phyloP scores from a whole-genome alignment of 169 alveolate species.

The Plasmodium sp. region DNA sequence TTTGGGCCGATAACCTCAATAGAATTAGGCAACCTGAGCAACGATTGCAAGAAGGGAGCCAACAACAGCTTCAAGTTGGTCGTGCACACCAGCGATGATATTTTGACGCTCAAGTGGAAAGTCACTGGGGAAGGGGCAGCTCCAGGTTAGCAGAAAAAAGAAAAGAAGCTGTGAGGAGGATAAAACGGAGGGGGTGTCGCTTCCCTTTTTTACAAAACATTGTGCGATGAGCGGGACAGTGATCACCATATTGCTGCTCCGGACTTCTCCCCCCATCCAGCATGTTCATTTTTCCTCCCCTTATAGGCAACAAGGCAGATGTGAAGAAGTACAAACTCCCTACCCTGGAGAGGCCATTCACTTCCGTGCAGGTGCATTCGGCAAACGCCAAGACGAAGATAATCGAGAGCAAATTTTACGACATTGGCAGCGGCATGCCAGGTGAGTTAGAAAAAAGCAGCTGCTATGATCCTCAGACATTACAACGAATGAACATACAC shows the following conservation, averaged over 20 bases:
- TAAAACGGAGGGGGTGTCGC: background rate
- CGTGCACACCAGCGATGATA: background rate
- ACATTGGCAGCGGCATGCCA: background rate
- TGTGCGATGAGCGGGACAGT: background rate
- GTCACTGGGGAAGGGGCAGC: background rate
- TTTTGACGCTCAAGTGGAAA: background rate
- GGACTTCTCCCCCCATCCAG: background rate
- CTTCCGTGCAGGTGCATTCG: conserved; percentile 4
- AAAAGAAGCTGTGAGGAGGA: background rate
- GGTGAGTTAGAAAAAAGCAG: background rate
- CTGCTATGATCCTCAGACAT: background rate
- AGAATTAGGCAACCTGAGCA: background rate
- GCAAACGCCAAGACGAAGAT: background rate
- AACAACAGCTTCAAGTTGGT: background rate
- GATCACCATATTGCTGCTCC: background rate
- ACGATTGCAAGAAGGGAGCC: background rate
- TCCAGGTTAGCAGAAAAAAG: background rate
- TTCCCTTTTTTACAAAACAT: background rate
- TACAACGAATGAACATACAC: background rate
- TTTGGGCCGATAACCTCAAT: background rate
- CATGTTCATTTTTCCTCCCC: background rate
- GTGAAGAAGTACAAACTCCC: conserved; percentile 1
- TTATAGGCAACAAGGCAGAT: conserved; percentile 3
- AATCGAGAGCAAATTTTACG: conserved; percentile 13
- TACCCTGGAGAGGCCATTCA: background rate